Base-by-base conservation (phyloP, 768 basidiomycete species). In the Rhodocollybia butyracea region DNA sequence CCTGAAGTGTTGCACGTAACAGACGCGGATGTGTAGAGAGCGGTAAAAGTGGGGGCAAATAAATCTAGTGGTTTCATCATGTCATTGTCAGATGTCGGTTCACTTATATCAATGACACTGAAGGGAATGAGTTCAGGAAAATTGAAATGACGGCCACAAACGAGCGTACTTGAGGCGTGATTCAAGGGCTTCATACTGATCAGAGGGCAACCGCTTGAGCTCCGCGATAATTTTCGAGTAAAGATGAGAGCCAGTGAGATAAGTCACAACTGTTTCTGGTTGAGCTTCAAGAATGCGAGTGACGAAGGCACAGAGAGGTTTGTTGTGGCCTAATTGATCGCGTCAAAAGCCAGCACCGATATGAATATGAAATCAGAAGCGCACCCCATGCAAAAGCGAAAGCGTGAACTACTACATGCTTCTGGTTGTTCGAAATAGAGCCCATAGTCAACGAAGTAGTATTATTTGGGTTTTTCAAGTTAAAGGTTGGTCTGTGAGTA, bases 241-340 rank as follows among this genome's bases (percentile, higher is more conserved):
- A n/a, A 36, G 5, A 26, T 21, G 11, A 13, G 32, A 24, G 21
- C 5, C 19, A 5, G 51, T 52, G 36, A 52, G n/a, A 32, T 27
- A 39, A 39, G 51, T 52, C 12, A 52, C 38, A 7, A 52, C 19
- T 15, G 19, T 24, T 27, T 52, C n/a, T 17, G 51, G 40, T 5
- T 42, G n/a, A 22, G 19, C 15, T 40, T 52, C 51, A n/a, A 52
- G 51, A 26, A 52, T 29, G n/a, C 41, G 36, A 38, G 41, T 30
- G 39, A 26, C 51, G 12, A 52, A 40, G 15, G 51, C 29, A 22
- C 38, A 39, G 5, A 52, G 51, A 41, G 51, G 51, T 24, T 52
- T 52, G 51, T 52, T 52, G 30, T 52, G 51, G n/a, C 51, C 51
- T 52, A 36, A 32, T 7, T 3, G 38, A 27, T 40, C n/a, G 24